Percentiles rank a stretch among this genome's conserved stretches.
These are phyloP conservation scores for Artemisia princeps DNA, from an alignment of 140 eudicot species.

Conservation along the genomic window DNA sequence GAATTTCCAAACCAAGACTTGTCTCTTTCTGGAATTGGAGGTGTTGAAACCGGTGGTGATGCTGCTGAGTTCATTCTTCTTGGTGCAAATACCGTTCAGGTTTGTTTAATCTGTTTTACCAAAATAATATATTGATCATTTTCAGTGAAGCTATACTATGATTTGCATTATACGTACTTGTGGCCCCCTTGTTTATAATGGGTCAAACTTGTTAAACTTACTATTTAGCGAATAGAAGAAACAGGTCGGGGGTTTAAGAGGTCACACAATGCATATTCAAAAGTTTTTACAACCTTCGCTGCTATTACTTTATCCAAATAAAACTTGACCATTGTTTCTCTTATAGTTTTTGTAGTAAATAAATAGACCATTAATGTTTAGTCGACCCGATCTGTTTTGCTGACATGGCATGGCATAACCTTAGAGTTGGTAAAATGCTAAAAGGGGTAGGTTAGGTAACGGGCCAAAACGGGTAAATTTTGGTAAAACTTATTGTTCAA, in stretches of 20 bases:
- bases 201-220: background rate
- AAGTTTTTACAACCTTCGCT: too few species aligned
- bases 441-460: background rate
- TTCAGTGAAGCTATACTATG: background rate
- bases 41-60: constrained; percentile 86
- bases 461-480: background rate
- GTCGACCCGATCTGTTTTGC: background rate
- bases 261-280: background rate
- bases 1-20: constrained; percentile 54
- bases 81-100: constrained; percentile 97
- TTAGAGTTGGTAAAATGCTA: background rate
- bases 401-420: constrained; percentile 3
- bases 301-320: too few species aligned
- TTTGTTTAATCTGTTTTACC: constrained; percentile 10
- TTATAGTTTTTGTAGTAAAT: background rate
- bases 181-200: background rate
- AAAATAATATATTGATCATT: background rate
- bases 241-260: too few species aligned
- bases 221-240: background rate
- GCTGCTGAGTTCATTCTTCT: constrained; percentile 99
- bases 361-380: background rate
- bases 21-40: constrained; percentile 94
- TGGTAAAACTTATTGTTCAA: background rate
- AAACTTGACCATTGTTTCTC: too few species aligned
- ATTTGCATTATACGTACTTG: background rate